Evolutionary conservation across 305 asterid species (phyloP).

Genomic region (Fraxinus latifolia): DNA sequence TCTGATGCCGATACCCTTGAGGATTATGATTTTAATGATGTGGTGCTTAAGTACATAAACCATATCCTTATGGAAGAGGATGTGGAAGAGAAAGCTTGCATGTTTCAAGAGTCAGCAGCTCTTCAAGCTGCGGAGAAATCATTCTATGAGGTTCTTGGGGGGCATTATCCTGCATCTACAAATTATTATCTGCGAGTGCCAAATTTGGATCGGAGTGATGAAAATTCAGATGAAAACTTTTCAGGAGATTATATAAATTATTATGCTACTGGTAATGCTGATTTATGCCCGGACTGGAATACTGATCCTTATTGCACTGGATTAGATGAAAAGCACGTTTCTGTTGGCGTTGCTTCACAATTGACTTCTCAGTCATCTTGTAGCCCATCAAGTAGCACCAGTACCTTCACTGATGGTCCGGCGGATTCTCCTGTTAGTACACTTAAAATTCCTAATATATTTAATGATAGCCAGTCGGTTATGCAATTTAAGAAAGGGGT

Average conservation of each 20-base stretch:
- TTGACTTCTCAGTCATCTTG: conserved; percentile 44
- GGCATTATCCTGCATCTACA: conserved; percentile 37
- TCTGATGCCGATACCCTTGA: conserved; percentile 42
- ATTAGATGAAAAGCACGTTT: conserved; percentile 16
- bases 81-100: conserved; percentile 61
- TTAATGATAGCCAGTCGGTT: conserved; percentile 54
- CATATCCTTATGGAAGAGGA: conserved; percentile 84
- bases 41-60: conserved; percentile 58
- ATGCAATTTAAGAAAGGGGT: conserved; percentile 66
- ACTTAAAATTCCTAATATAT: conserved; percentile 51
- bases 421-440: conserved; percentile 61
- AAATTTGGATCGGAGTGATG: conserved; percentile 19
- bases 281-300: conserved; percentile 44
- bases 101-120: conserved; percentile 70
- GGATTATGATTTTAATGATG: conserved; percentile 76
- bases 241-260: conserved; percentile 23
- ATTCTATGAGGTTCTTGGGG: conserved; percentile 62
- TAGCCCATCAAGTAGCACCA: conserved; percentile 46
- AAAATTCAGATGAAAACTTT: conserved; percentile 22
- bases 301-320: conserved; percentile 21
- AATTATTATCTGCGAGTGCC: conserved; percentile 29
- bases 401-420: conserved; percentile 46
- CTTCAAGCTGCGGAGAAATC: conserved; percentile 80
- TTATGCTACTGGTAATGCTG: conserved; percentile 19
- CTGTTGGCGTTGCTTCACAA: conserved; percentile 24